These are phyloP conservation scores for Pezicula radicicola DNA, from an alignment of 2,329 filamentous ascomycete genomes.

Conservation along the genomic window DNA sequence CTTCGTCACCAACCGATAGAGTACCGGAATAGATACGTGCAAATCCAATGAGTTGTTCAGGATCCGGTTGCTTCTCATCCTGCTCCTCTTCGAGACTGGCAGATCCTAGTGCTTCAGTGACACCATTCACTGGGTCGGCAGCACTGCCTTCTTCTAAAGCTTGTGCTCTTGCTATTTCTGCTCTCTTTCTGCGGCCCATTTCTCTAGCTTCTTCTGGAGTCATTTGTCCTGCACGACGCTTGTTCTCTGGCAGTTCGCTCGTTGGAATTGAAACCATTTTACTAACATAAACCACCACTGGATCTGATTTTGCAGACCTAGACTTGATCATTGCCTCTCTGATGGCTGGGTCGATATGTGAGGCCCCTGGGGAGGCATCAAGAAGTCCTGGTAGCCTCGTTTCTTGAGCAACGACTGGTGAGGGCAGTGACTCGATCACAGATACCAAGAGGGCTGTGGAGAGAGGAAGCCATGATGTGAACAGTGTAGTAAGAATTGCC, in stretches of 20 bases:
- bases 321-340: conserved; percentile 82
- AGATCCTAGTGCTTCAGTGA: conserved; percentile 55
- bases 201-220: conserved; percentile 89
- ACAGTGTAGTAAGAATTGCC: conserved; percentile 80
- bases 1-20: conserved; percentile 80
- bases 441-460: conserved; percentile 92
- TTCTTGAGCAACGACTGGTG: conserved; percentile 76
- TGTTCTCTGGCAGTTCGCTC: conserved; percentile 87
- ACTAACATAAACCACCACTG: conserved; percentile 91
- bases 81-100: conserved; percentile 55
- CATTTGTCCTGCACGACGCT: conserved; percentile 65
- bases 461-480: conserved; percentile 85
- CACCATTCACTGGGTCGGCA: conserved; percentile 37
- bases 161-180: conserved; percentile 80
- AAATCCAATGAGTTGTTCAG: conserved; percentile 91
- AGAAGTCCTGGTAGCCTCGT: conserved; percentile 77
- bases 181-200: conserved; percentile 81
- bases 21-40: conserved; percentile 91
- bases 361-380: conserved; percentile 72
- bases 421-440: conserved; percentile 88
- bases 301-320: conserved; percentile 65
- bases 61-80: conserved; percentile 61
- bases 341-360: conserved; percentile 65
- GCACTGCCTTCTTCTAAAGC: conserved; percentile 34
- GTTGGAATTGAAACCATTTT: conserved; percentile 97